Conservation (phyloP, 495 filamentous ascomycete genomes). For the Penicillium lividum region DNA sequence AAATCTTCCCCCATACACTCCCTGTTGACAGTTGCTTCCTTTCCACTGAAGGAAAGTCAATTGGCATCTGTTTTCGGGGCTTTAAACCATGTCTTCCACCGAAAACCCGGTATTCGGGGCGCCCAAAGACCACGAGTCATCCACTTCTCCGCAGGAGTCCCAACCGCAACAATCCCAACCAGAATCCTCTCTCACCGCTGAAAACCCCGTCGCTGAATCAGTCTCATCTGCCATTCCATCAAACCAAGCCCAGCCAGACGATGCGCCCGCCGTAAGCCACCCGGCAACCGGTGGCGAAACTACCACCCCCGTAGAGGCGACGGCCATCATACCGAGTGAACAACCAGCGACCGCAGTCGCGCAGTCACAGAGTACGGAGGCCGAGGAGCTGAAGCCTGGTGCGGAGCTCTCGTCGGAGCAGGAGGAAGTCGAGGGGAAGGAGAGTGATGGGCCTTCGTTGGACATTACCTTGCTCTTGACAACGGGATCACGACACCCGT, state of each 20-base stretch:
- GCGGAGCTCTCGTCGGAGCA: conserved; percentile 33
- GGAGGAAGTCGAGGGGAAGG: conserved; percentile 42
- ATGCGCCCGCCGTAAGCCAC: conserved; percentile 25
- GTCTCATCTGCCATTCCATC: conserved; percentile 15
- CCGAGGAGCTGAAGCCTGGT: conserved; percentile 35
- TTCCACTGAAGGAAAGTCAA: conserved; percentile 18
- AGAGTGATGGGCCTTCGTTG: conserved; percentile 50
- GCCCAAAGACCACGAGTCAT: conserved; percentile 20
- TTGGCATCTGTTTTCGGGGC: conserved; percentile 20
- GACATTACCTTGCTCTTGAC: conserved; percentile 76
- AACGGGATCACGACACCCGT: conserved; percentile 80
- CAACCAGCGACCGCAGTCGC: conserved; percentile 19
- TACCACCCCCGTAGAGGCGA: conserved; percentile 23
- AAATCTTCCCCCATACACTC: conserved; percentile 1
- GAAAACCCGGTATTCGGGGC: conserved; percentile 27
- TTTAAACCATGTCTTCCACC: conserved; percentile 29
- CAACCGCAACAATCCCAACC: conserved; percentile 16
- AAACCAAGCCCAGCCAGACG: conserved; percentile 19
- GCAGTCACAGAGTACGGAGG: conserved; percentile 17
- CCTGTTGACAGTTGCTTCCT: conserved; percentile 13
- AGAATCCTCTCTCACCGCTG: conserved; percentile 12
- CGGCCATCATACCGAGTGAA: conserved; percentile 9
- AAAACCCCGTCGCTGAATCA: conserved; percentile 3
- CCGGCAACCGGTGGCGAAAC: conserved; percentile 32
- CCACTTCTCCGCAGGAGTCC: conserved; percentile 29